Evolutionary conservation across 2,329 filamentous ascomycete genomes (phyloP), one percentile per base, ranked within the genome.

Genomic region (Fusarium continuum): DNA sequence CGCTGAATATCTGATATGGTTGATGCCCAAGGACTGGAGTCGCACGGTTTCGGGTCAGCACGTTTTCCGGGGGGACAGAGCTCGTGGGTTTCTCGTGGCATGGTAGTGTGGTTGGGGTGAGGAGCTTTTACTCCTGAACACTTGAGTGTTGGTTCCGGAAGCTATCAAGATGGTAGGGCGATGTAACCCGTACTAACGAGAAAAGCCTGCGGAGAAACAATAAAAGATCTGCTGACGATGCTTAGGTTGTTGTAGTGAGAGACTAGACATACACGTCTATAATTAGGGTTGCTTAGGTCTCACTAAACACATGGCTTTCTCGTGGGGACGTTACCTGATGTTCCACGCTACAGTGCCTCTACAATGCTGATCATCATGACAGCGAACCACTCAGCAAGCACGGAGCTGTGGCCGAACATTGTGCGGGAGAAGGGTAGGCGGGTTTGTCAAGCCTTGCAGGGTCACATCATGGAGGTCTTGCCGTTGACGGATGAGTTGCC

Each of bases 81-180:
- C 49, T 52, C 49, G 49, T 52, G 49, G 49, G 28, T 17, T 36
- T 34, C 49, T 52, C 49, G 49, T 52, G 49, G 39, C 22, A 17
- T 29, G 23, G n/a, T 31, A 16, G 26, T 40, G 22, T 17, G n/a
- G n/a, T n/a, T n/a, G n/a, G n/a, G n/a, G n/a, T n/a, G n/a, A 13
- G 44, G 44, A 22, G 17, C 14, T 20, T 26, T 20, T 14, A 8
- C 32, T 40, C 17, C 20, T 6, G 4, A 8, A 2, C 3, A 10
- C 13, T 28, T 13, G n/a, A n/a, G n/a, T n/a, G n/a, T n/a, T n/a
- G n/a, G n/a, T n/a, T n/a, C n/a, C 3, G 17, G 14, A 34, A 14
- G 31, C 14, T 19, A 34, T 16, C 14, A 34, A 34, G 31, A 34
- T 14, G 2, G 6, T 29, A 14, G 28, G 16, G 1, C 46, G 20